These are phyloP conservation scores for Xylariaceae sp. DNA, from an alignment of 2,329 filamentous ascomycete genomes.

Conservation along the genomic window DNA sequence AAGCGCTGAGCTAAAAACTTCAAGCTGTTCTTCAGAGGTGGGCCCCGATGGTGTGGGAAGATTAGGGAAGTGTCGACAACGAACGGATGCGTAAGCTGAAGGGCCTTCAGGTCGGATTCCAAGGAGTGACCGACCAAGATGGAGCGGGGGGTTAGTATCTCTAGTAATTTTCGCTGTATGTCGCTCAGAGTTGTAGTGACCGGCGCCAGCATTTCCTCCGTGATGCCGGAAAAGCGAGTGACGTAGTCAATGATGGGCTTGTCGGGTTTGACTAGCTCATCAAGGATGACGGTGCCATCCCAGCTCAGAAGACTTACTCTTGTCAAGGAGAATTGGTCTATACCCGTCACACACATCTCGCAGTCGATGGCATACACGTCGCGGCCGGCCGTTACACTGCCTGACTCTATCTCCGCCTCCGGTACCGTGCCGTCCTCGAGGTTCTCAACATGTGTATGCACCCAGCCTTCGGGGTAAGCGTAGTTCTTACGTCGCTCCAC, in stretches of 20 bases:
- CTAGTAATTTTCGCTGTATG: slow-evolving; percentile 71
- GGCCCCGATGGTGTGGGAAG: slow-evolving; percentile 84
- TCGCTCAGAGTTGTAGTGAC: slow-evolving; percentile 80
- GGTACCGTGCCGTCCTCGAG: slow-evolving; percentile 64
- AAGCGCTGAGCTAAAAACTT: slow-evolving; percentile 88
- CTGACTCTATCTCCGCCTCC: slow-evolving; percentile 67
- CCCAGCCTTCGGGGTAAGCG: slow-evolving; percentile 66
- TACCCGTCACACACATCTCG: slow-evolving; percentile 91
- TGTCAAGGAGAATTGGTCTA: slow-evolving; percentile 75
- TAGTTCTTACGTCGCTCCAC: slow-evolving; percentile 50
- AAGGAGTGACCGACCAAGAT: slow-evolving; percentile 78
- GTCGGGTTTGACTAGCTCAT: slow-evolving; percentile 86
- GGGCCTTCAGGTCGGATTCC: slow-evolving; percentile 75
- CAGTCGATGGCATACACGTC: slow-evolving; percentile 81
- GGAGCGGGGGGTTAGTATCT: slow-evolving; percentile 64
- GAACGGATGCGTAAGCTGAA: slow-evolving; percentile 85
- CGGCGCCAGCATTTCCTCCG: slow-evolving; percentile 70
- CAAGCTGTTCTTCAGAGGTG: slow-evolving; percentile 82
- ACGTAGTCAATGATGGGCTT: slow-evolving; percentile 90
- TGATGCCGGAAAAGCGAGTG: slow-evolving; percentile 89
- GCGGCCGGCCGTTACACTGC: slow-evolving; percentile 77
- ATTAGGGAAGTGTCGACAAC: slow-evolving; percentile 87
- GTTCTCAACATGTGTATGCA: slow-evolving; percentile 65
- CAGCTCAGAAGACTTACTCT: slow-evolving; percentile 83
- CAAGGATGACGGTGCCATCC: slow-evolving; percentile 75